phyloP scores from a whole-genome alignment of 2,329 filamentous ascomycete genomes.

The Xylariaceae sp. region DNA sequence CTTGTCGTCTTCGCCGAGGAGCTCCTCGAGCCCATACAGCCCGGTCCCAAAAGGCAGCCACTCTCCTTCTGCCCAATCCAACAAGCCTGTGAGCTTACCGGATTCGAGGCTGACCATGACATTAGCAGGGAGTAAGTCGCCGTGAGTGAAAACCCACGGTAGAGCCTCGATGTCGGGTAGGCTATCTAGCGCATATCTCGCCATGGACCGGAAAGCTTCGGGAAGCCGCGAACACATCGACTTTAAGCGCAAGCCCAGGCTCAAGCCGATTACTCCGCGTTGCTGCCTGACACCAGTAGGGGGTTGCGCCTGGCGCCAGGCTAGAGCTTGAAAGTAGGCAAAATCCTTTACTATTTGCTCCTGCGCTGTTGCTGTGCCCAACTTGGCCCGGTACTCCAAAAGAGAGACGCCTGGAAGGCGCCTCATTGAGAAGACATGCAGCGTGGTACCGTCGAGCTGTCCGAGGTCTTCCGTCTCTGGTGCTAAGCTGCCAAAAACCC shows the following conservation, averaged over 20 bases:
- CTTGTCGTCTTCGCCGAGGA: conserved; percentile 44
- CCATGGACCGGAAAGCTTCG: conserved; percentile 27
- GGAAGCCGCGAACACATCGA: conserved; percentile 34
- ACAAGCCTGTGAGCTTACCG: conserved; percentile 45
- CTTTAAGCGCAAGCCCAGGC: conserved; percentile 36
- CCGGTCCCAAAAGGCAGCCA: conserved; percentile 54
- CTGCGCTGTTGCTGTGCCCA: conserved; percentile 10
- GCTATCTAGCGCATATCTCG: conserved; percentile 23
- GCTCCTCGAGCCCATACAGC: conserved; percentile 55
- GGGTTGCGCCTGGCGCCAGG: conserved; percentile 29
- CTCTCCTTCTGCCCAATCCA: conserved; percentile 63
- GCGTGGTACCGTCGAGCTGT: conserved; percentile 24
- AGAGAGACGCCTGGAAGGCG: conserved; percentile 39
- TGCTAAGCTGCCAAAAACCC: conserved; percentile 37
- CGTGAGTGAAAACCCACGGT: conserved; percentile 55
- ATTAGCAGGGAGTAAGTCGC: conserved; percentile 54
- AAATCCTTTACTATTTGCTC: conserved; percentile 37
- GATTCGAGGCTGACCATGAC: conserved; percentile 44
- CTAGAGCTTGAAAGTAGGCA: conserved; percentile 35
- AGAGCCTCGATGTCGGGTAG: conserved; percentile 36
- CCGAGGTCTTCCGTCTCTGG: conserved; percentile 37
- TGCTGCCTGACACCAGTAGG: conserved; percentile 8
- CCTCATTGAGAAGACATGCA: conserved; percentile 39
- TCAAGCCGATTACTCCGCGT: conserved; percentile 36
- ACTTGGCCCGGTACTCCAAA: conserved; percentile 25